These are phyloP conservation scores for Puccinia polysora DNA, from an alignment of 1,284 basidiomycete genomes.

Conservation along the genomic window DNA sequence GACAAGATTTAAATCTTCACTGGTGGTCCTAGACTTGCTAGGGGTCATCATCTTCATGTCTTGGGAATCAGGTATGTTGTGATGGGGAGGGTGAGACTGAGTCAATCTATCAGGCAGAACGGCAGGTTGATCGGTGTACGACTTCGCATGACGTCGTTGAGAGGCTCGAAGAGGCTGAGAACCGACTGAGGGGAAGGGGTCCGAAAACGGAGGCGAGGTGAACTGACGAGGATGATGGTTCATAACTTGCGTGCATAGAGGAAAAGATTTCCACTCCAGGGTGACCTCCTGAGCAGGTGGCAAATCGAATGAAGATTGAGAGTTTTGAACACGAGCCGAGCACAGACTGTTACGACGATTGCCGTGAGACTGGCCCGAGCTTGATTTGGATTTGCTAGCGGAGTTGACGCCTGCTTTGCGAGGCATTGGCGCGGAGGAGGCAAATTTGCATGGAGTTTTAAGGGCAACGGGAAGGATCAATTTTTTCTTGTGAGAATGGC, in stretches of 20 bases:
- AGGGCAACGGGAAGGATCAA: not conserved
- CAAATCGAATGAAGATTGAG: not conserved
- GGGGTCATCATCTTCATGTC: not conserved
- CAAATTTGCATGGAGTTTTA: conserved; percentile 18
- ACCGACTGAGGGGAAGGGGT: conserved; percentile 3
- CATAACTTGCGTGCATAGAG: not conserved
- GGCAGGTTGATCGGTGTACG: conserved; percentile 14
- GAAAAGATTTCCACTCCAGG: conserved; percentile 17
- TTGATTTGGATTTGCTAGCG: not conserved
- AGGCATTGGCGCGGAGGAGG: not conserved
- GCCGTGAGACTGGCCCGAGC: not conserved
- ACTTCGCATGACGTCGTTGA: conserved; percentile 13
- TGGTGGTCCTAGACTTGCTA: conserved; percentile 28
- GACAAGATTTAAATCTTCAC: conserved; percentile 8
- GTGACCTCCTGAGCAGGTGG: not conserved
- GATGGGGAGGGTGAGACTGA: not conserved
- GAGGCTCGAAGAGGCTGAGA: not conserved
- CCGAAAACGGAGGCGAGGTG: not conserved
- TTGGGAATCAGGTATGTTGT: not conserved
- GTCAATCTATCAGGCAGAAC: not conserved
- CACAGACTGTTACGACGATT: conserved; percentile 28
- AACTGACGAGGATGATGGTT: not conserved
- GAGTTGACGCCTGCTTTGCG: not conserved
- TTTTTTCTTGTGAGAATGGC: conserved; percentile 22
- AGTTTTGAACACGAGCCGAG: not conserved